Percentiles rank a stretch among this genome's conserved stretches.
phyloP scores from a whole-genome alignment of 2,329 filamentous ascomycete species.

The Alternaria metachromatica region DNA sequence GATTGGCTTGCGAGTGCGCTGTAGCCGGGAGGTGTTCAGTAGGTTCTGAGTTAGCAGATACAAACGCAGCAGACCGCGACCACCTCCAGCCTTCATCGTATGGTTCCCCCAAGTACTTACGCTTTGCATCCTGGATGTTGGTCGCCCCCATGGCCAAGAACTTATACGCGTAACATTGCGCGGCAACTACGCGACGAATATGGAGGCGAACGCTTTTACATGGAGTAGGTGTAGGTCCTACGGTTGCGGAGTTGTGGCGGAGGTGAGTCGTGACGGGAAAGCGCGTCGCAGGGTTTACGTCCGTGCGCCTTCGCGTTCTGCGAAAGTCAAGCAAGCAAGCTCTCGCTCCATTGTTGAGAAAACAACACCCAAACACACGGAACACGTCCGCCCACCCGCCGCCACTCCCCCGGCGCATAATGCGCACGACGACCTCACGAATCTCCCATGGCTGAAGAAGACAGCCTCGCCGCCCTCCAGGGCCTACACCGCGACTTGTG shows the following conservation, averaged over 20 bases:
- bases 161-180: slow-evolving; percentile 1
- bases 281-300: slow-evolving; percentile 22
- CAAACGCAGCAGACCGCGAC: neutral
- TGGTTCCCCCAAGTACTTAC: slow-evolving; percentile 20
- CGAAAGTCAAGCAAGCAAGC: slow-evolving; percentile 33
- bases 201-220: neutral
- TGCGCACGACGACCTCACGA: slow-evolving; percentile 35
- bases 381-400: slow-evolving; percentile 17
- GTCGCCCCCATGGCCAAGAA: slow-evolving; percentile 36
- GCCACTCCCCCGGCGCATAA: slow-evolving; percentile 31
- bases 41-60: neutral
- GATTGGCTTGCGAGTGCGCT: neutral
- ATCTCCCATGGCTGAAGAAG: slow-evolving; percentile 71
- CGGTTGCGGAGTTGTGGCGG: slow-evolving; percentile 27
- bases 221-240: neutral
- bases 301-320: slow-evolving; percentile 38
- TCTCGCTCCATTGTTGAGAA: slow-evolving; percentile 20
- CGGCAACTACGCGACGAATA: slow-evolving; percentile 4
- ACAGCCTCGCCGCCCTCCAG: slow-evolving; percentile 78
- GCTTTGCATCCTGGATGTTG: slow-evolving; percentile 46
- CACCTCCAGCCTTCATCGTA: neutral
- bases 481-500: slow-evolving; percentile 85
- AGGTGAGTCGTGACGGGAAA: slow-evolving; percentile 14
- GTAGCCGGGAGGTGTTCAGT: neutral
- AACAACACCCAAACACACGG: slow-evolving; percentile 32